Base-by-base conservation (phyloP, 2,329 filamentous ascomycete genomes). In the Fusarium kyushuense region DNA sequence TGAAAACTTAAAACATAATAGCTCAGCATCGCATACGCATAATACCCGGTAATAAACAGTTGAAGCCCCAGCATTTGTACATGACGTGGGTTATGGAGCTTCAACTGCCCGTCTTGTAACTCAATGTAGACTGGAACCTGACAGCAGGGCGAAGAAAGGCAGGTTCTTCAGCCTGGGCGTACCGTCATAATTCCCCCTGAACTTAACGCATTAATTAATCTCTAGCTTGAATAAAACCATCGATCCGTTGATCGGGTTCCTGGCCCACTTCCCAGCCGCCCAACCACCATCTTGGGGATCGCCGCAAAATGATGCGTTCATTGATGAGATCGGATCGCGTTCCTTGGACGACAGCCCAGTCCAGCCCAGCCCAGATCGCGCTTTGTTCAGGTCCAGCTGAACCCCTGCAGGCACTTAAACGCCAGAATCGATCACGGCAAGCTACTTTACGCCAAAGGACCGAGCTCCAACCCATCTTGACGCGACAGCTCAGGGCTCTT, bases 301-400 rank as follows among this genome's bases (percentile, higher is more conserved):
- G 46, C 12, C 53, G 14, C 19, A 33, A 46, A 38, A 70, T 70
- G 51, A 69, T 70, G 67, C 54, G 67, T 40, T 57, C 66, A 70
- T 70, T 29, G 40, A 64, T 38, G 16, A 33, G 38, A 54, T 59
- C 54, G 19, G 45, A 47, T 60, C 63, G 51, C 21, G 67, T 70
- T 69, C 58, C 63, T 67, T 69, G 54, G 52, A 54, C 52, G 52
- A 70, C 52, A 14, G 53, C 45, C 52, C 47, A 23, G 53, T 46
- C 45, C 52, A 43, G n/a, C n/a, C n/a, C n/a, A n/a, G n/a, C n/a
- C n/a, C n/a, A 23, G 53, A 55, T 58, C 45, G 43, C 29, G 41
- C 17, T 21, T 36, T 47, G 21, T 40, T 45, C 40, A 30, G 25
- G 38, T 43, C 47, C 41, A 63, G 63, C 58, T 67, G 58, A 63